Evolutionary conservation across 805 yeast genomes (phyloP).

Genomic region (Pichia heedii): DNA sequence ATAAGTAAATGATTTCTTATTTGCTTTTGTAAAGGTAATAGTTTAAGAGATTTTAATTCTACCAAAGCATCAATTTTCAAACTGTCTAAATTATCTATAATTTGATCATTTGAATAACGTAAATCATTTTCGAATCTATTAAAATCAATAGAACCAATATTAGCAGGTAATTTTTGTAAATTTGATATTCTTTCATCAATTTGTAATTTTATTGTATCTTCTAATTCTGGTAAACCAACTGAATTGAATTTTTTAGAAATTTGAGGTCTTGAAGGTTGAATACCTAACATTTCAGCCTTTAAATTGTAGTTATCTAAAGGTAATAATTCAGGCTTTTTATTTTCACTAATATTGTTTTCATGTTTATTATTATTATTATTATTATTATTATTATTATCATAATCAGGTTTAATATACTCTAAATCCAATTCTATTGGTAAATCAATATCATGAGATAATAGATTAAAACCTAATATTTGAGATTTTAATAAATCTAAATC

Average conservation of each 20-base stretch:
- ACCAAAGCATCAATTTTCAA: conserved; percentile 57
- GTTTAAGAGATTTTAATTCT: conserved; percentile 59
- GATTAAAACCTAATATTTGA: conserved; percentile 56
- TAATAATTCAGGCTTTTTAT: conserved; percentile 5
- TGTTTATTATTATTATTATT: conserved; percentile 3
- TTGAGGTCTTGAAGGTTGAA: conserved; percentile 22
- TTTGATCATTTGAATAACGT: conserved; percentile 32
- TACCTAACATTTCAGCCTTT: conserved; percentile 35
- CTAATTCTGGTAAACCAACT: conserved; percentile 44
- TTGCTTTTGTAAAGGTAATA: conserved; percentile 62
- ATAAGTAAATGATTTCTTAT: conserved; percentile 52
- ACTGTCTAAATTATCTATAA: conserved; percentile 40
- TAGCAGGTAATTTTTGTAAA: conserved; percentile 59
- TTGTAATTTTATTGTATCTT: conserved; percentile 43
- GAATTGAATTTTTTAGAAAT: conserved; percentile 31
- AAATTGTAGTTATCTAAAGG: conserved; percentile 25
- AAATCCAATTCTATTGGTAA: conserved; percentile 46
- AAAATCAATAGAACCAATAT: conserved; percentile 51
- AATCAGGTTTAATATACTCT: conserved; percentile 20
- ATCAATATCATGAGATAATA: conserved; percentile 57
- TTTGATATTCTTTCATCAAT: conserved; percentile 50
- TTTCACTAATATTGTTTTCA: too few species aligned
- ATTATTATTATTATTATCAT: not conserved
- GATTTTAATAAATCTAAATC: conserved; percentile 41
- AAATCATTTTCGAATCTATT: conserved; percentile 25